phyloP scores from a whole-genome alignment of 148 eudicot genomes.

The Drosera capensis region DNA sequence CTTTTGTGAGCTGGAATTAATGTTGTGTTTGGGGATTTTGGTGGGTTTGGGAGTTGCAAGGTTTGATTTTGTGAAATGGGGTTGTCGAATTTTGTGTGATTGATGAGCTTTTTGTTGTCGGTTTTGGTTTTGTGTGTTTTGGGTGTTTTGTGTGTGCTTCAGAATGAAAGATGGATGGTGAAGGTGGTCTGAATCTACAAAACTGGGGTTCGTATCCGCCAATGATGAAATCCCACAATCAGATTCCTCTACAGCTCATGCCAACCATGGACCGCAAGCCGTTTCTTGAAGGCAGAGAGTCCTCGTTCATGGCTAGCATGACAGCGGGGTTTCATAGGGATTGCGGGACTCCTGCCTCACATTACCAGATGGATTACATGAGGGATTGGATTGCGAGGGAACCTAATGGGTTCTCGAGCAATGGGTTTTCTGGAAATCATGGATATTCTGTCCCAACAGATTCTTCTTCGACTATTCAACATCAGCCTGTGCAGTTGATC shows the following conservation, averaged over 20 bases:
- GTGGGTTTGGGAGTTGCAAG: no score
- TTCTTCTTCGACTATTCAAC: background rate
- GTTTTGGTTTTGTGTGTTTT: no score
- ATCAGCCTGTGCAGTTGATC: slow-evolving; percentile 7
- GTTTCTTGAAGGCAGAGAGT: slow-evolving; percentile 2
- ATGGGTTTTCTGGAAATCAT: slow-evolving; percentile 1
- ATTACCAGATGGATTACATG: slow-evolving; percentile 1
- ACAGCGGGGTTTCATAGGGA: slow-evolving; percentile 8
- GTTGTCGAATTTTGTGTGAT: no score
- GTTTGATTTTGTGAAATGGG: no score
- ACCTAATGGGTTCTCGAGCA: background rate
- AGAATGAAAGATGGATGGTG: slow-evolving; percentile 13
- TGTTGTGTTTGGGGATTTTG: no score
- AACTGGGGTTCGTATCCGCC: slow-evolving; percentile 9
- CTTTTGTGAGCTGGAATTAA: no score
- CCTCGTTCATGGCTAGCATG: background rate
- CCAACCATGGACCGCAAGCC: slow-evolving; percentile 8
- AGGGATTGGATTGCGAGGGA: slow-evolving; percentile 6
- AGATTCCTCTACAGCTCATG: slow-evolving; percentile 5
- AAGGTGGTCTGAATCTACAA: slow-evolving; percentile 10
- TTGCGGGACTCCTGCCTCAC: slow-evolving; percentile 4
- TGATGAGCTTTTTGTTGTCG: no score
- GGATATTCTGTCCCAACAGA: slow-evolving; percentile 3
- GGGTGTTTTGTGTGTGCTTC: no score
- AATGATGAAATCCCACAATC: background rate